Base-by-base conservation (phyloP, 73 alveolate species). In the Paramecium caudatum region DNA sequence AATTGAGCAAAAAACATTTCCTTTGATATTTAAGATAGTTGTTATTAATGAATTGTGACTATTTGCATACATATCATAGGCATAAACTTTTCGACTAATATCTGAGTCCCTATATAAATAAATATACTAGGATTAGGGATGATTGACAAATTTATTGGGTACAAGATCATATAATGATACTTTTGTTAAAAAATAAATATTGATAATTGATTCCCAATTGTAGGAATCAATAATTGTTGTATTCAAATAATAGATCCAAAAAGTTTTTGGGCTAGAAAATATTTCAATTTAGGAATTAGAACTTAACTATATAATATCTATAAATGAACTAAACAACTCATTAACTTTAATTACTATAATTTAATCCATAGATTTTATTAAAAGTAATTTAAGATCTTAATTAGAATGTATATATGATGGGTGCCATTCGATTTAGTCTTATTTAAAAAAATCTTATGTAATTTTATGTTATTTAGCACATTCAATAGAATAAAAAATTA, bases 1-100 rank as follows among this genome's bases (percentile, higher is more conserved):
- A 21, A 55, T 43, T 25, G 80, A 21, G n/a, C 30, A 55, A 9
- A 55, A 25, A 27, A 55, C 12, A 27, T 55, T 55, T 1, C 30
- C 23, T 21, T 27, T 55, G 0, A 43, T 55, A n/a, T n/a, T n/a
- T 19, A 12, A 23, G 37, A 55, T 27, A 19, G 80, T 55, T 19
- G 80, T 55, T 21, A 55, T 27, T 21, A 55, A 55, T 4, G 80
- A 37, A 55, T 55, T 55, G 19, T 55, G 80, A 55, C 80, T 55
- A 55, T 43, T 55, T 6, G 25, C 2, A 27, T 23, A 37, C 80
- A 55, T 55, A 23, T 19, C 8, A 55, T 55, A 55, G 23, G 30
- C 37, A 55, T 55, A 55, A 23, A 55, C 30, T 27, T 37, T 19
- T 1, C 80, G 46, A 27, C 23, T 10, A 55, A 37, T 55, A 23